Conservation (phyloP, 2,329 filamentous ascomycete species). For the Cladosporium sp. region DNA sequence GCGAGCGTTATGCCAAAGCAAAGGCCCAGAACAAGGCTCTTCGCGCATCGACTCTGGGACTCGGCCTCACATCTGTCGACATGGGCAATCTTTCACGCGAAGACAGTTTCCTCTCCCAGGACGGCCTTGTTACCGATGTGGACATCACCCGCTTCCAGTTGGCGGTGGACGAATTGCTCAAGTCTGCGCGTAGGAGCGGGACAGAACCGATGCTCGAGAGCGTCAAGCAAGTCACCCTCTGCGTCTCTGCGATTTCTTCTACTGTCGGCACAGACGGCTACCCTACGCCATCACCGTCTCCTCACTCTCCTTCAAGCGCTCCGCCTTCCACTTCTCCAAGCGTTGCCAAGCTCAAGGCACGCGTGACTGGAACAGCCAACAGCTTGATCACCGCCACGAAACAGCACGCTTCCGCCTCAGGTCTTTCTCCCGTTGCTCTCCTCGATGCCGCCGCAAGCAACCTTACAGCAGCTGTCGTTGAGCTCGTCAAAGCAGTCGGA, state of each 20-base stretch:
- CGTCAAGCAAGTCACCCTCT: constrained; percentile 81
- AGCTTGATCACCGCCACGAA: constrained; percentile 92
- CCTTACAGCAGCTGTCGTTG: constrained; percentile 78
- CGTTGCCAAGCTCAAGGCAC: constrained; percentile 59
- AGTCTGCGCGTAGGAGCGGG: constrained; percentile 68
- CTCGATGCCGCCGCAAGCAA: constrained; percentile 92
- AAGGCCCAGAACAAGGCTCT: constrained; percentile 83
- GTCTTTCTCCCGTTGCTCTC: constrained; percentile 86
- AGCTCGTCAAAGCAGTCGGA: constrained; percentile 78
- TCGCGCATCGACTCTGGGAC: constrained; percentile 73
- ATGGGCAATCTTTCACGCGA: constrained; percentile 61
- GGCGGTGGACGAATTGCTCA: constrained; percentile 84
- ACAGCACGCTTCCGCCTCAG: constrained; percentile 78
- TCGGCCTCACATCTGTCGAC: constrained; percentile 58
- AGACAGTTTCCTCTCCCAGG: constrained; percentile 53
- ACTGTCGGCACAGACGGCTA: constrained; percentile 56
- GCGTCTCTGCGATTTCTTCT: constrained; percentile 78
- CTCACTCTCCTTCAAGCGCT: constrained; percentile 19
- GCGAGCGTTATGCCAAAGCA: constrained; percentile 77
- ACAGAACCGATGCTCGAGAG: constrained; percentile 72
- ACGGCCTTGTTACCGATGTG: constrained; percentile 81
- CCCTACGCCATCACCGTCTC: constrained; percentile 28
- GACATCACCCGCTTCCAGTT: constrained; percentile 95
- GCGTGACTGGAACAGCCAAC: constrained; percentile 90
- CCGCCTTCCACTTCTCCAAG: constrained; percentile 35